Base-by-base conservation (phyloP, 805 yeast genomes). In the Ogataea paraovalis region DNA sequence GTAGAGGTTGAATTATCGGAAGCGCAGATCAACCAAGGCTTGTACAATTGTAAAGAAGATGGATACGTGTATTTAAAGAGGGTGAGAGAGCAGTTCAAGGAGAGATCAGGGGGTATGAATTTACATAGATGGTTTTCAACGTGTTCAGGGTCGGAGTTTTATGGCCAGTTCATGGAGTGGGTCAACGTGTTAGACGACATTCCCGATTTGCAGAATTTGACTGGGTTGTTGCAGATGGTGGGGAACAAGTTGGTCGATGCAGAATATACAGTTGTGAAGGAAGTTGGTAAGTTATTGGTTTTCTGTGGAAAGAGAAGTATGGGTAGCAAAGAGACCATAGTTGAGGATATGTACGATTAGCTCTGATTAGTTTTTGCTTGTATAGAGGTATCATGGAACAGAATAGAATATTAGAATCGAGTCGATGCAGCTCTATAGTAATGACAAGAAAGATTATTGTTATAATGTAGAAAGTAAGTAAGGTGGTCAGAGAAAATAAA, bases 261-360 rank as follows among this genome's bases (percentile, higher is more conserved):
- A 44, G 71, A 73, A 43, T 83, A 83, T 80, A 79, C 78, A 41
- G 66, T 82, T 44, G 82, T 82, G 12, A 66, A 67, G 41, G 89
- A 83, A 57, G 72, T 78, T 51, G 73, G 82, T 1, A 71, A 72
- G 45, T 64, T 83, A 48, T 65, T 82, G 41, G 62, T 67, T 43
- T 78, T 80, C 54, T 81, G 85, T 61, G 70, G 73, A 27, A 75
- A 74, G 44, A 66, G 88, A 53, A 71, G 80, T 49, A 60, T 76
- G 43, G 86, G 85, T 2, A 67, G 73, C 43, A 52, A 62, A n/a
- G 66, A 68, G 21, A 67, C 70, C 2, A 68, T 75, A 3, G 73
- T 82, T 56, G 74, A 73, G 43, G 71, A 73, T 49, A 80, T 81
- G 85, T 80, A 77, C 49, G 52, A 56, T 46, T 50, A 39, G 33